Base-by-base conservation (phyloP, 495 filamentous ascomycete genomes). In the Penicillium desertorum region DNA sequence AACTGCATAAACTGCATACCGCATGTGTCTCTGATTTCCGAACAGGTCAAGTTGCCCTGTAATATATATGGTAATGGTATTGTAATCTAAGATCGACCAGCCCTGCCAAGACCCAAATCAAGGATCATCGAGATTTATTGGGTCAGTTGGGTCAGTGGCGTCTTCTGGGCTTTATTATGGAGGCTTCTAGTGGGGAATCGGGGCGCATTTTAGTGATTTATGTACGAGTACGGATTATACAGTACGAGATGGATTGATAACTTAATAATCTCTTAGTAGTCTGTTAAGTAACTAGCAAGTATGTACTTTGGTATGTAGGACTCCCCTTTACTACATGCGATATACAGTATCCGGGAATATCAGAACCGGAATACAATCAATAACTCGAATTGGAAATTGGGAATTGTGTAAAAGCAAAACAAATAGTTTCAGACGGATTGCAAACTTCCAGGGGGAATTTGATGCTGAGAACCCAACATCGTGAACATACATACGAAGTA, bases 61-160 rank as follows among this genome's bases (percentile, higher is more conserved):
- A 23, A 23, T 23, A 4, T 23, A 4, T 55, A 47, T 39, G 32
- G 53, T 55, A 46, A 47, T 45, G 14, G 34, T 37, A 50, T 37
- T 10, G 22, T 45, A 25, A 20, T 43, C 8, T 22, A 45, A 30
- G 46, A 56, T 25, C 42, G 22, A 16, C 36, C 51, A 63, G 63
- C 63, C 64, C 61, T 66, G 64, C 64, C 64, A 65, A 67, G 64
- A n/a, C 46, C 19, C 0, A 16, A 22, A 27, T 30, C 32, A 11
- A 10, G 54, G 45, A 56, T 56, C 54, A 16, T 41, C 45, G 43
- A n/a, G 27, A 17, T 32, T 22, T 12, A 48, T 49, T 57, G 25
- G 39, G 45, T 50, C 45, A 50, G 54, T 4, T 23, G 22, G 22
- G 22, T 23, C 22, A 4, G 22, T 57, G 54, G 54, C 45, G 54